phyloP scores from a whole-genome alignment of 2,329 filamentous ascomycete genomes.

The Ampelomyces quisqualis region DNA sequence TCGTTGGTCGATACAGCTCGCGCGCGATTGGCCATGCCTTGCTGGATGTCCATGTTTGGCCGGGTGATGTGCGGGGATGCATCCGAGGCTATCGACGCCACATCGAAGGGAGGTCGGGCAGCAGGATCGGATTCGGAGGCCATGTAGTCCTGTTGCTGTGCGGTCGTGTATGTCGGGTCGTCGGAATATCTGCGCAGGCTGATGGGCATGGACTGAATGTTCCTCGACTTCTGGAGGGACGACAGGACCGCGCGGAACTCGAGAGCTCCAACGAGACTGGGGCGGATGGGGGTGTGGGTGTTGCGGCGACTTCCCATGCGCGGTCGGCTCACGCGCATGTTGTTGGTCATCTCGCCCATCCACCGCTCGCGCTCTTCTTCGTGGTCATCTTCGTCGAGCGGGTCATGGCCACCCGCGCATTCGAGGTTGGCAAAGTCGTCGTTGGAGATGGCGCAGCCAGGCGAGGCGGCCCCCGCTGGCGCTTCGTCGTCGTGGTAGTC shows the following conservation, averaged over 20 bases:
- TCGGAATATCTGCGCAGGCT: slow-evolving; percentile 70
- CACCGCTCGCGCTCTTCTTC: slow-evolving; percentile 64
- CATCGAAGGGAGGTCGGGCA: slow-evolving; percentile 40
- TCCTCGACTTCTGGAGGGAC: slow-evolving; percentile 80
- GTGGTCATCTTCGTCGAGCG: slow-evolving; percentile 58
- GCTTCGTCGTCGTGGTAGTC: slow-evolving; percentile 57
- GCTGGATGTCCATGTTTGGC: slow-evolving; percentile 34
- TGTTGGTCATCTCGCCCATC: slow-evolving; percentile 81
- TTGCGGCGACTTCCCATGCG: slow-evolving; percentile 65
- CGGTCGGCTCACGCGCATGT: slow-evolving; percentile 83
- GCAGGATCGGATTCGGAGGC: slow-evolving; percentile 54
- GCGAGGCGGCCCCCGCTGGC: slow-evolving; percentile 38
- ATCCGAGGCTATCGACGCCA: slow-evolving; percentile 21
- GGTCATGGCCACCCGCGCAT: slow-evolving; percentile 61
- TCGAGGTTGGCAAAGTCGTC: slow-evolving; percentile 67
- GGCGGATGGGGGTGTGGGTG: slow-evolving; percentile 80
- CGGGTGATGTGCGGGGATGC: slow-evolving; percentile 24
- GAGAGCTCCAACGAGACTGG: slow-evolving; percentile 87
- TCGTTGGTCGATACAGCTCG: slow-evolving; percentile 64
- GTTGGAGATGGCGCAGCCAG: slow-evolving; percentile 52
- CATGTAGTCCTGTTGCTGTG: slow-evolving; percentile 50
- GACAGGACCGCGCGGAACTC: slow-evolving; percentile 90
- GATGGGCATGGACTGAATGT: slow-evolving; percentile 69
- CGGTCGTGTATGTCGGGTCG: slow-evolving; percentile 53
- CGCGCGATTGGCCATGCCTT: slow-evolving; percentile 32